These are phyloP conservation scores for Trapa incisa DNA, from an alignment of 345 rosid genomes.

Conservation along the genomic window DNA sequence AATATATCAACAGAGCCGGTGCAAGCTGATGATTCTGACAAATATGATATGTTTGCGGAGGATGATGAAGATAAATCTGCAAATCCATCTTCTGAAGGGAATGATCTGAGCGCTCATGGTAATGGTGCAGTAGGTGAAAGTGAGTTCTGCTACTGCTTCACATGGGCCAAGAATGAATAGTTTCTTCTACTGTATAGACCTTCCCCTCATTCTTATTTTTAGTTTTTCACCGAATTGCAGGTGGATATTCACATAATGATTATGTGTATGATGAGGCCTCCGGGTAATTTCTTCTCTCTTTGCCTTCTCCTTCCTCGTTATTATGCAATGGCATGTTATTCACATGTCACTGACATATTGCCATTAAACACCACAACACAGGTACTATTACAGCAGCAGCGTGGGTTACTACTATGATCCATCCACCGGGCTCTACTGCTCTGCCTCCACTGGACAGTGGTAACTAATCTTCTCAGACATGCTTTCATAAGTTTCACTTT, in stretches of 20 bases:
- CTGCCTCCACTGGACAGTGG: constrained; percentile 83
- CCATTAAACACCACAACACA: constrained; percentile 12
- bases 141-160: constrained; percentile 12
- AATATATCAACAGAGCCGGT: constrained; percentile 19
- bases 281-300: constrained; percentile 38
- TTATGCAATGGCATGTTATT: not conserved
- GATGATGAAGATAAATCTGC: constrained; percentile 41
- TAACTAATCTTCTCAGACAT: constrained; percentile 12
- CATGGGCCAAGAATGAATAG: not conserved
- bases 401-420: constrained; percentile 87
- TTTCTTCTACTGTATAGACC: constrained; percentile 5
- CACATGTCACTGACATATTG: not conserved
- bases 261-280: constrained; percentile 79
- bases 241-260: constrained; percentile 43
- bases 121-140: constrained; percentile 20
- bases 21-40: constrained; percentile 23
- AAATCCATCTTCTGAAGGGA: constrained; percentile 22
- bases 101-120: constrained; percentile 16
- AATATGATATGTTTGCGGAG: constrained; percentile 74
- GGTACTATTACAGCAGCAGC: constrained; percentile 90
- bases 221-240: constrained; percentile 27
- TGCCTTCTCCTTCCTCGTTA: not conserved
- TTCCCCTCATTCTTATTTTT: not conserved
- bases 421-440: constrained; percentile 65
- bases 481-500: not conserved